Conservation (phyloP, 257 asterid species). For the Craterostigma plantagineum region DNA sequence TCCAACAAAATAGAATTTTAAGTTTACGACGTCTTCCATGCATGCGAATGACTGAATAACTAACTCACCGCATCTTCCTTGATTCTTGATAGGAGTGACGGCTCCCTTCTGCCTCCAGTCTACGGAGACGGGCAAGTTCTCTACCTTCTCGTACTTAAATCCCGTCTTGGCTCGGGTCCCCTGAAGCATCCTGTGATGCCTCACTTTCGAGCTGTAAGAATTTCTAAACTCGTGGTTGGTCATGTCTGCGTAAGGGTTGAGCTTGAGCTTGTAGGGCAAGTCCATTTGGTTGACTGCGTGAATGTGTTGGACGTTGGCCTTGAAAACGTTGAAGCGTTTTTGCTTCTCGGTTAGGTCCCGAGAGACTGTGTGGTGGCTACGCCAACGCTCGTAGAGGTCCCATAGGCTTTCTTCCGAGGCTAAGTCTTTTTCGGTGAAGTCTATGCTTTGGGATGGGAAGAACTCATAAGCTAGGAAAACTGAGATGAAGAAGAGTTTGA, state of each 20-base stretch:
- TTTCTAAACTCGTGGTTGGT: conserved; percentile 70
- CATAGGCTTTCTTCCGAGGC: conserved; percentile 70
- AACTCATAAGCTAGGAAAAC: conserved; percentile 17
- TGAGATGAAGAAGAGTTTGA: conserved; percentile 17
- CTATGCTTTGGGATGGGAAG: conserved; percentile 29
- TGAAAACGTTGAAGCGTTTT: conserved; percentile 69
- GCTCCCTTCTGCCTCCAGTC: conserved; percentile 87
- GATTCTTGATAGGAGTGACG: conserved; percentile 57
- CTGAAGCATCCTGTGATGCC: conserved; percentile 42
- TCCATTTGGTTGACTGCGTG: conserved; percentile 56
- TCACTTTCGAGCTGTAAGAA: conserved; percentile 37
- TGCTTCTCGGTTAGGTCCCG: conserved; percentile 45
- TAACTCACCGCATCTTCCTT: conserved; percentile 74
- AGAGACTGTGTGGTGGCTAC: conserved; percentile 65
- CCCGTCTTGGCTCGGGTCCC: conserved; percentile 20
- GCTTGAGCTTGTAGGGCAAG: conserved; percentile 68
- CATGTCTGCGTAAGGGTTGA: conserved; percentile 65
- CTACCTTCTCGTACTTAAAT: conserved; percentile 39
- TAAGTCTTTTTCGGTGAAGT: conserved; percentile 57
- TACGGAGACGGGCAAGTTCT: conserved; percentile 35
- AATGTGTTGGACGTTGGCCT: conserved; percentile 49
- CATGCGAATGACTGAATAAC: too few species aligned
- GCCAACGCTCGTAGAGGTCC: conserved; percentile 64
- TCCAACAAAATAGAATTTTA: background rate
- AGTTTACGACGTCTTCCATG: background rate